Base-by-base conservation (phyloP, 2,329 filamentous ascomycete species). In the Tolypocladium cylindrosporum region DNA sequence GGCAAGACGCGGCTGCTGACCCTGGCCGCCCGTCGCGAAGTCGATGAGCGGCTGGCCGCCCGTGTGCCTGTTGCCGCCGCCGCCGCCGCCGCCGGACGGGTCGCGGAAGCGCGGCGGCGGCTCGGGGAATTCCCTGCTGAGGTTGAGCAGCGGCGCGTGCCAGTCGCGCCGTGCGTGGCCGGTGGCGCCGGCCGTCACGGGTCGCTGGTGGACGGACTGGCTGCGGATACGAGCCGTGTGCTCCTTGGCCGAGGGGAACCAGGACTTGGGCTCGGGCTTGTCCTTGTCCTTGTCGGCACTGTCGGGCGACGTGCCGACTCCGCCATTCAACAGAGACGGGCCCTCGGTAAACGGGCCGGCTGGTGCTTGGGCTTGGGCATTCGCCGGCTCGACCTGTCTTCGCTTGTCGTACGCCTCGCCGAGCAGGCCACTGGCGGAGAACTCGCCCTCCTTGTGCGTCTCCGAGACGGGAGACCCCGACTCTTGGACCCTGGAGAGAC, bases 71-170 rank as follows among this genome's bases (percentile, higher is more conserved):
- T 79, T 70, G 24, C 75, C 77, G 51, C 72, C 73, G 24, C 24
- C 24, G 24, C 24, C 24, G 24, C 24, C 24, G 4, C 82, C 83
- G 59, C 79, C 79, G 19, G 8, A 7, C 16, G 79, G 76, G 54
- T 81, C 79, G 53, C 75, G 76, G 56, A 75, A 71, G 66, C 79
- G 79, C 68, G 86, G 78, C 21, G 86, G 86, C 61, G 31, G 31
- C 16, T 88, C 85, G 55, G 80, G 77, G 66, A 86, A 88, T 54
- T 78, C 76, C 0, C 84, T 66, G 41, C 63, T 85, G 45, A 91
- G 77, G 65, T 89, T 88, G 37, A 91, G 72, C 7, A 91, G 77
- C 1, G 88, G 87, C 61, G 84, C 55, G 3, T 78, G 77, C 64
- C 67, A 69, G 13, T 71, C 64, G 11, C 64, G 66, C 36, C 62